Conservation (phyloP, 306 rosid genomes). For the Vigna unguiculata region DNA sequence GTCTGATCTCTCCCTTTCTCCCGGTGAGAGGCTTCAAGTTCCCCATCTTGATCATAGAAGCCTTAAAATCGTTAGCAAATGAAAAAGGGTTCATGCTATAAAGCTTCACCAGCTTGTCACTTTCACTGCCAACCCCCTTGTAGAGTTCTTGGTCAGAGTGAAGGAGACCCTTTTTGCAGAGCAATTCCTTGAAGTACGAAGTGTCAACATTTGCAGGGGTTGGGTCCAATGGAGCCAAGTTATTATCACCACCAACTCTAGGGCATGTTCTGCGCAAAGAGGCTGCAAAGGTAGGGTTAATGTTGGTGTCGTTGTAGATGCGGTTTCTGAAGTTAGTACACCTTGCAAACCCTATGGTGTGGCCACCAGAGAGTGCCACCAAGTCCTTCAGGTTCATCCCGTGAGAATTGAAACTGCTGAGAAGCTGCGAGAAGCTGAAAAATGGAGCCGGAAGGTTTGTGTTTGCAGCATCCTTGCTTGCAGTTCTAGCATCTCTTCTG, state of each 20-base stretch:
- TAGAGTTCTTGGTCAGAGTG: conserved; percentile 57
- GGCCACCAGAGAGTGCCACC: conserved; percentile 54
- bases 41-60: conserved; percentile 58
- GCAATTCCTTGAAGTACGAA: conserved; percentile 34
- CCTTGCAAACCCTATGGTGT: conserved; percentile 52
- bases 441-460: conserved; percentile 36
- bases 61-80: conserved; percentile 47
- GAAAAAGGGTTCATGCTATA: conserved; percentile 29
- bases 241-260: conserved; percentile 28
- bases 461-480: conserved; percentile 47
- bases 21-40: conserved; percentile 45
- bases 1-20: conserved; percentile 43
- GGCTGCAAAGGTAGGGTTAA: conserved; percentile 25
- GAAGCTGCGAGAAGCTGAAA: conserved; percentile 43
- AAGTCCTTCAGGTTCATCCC: conserved; percentile 40
- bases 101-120: conserved; percentile 47
- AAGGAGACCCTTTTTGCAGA: conserved; percentile 48
- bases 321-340: conserved; percentile 42
- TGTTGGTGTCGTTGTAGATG: conserved; percentile 48
- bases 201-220: conserved; percentile 43
- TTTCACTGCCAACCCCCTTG: conserved; percentile 39
- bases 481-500: conserved; percentile 50
- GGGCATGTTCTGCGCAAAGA: conserved; percentile 40
- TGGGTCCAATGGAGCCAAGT: conserved; percentile 41
- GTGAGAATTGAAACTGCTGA: conserved; percentile 39